A percentile compares a stretch with the other conserved stretches of the same genome.
These are phyloP conservation scores for Coemansia sp. DNA, from an alignment of 192 early-diverging fungal species.

Conservation along the genomic window DNA sequence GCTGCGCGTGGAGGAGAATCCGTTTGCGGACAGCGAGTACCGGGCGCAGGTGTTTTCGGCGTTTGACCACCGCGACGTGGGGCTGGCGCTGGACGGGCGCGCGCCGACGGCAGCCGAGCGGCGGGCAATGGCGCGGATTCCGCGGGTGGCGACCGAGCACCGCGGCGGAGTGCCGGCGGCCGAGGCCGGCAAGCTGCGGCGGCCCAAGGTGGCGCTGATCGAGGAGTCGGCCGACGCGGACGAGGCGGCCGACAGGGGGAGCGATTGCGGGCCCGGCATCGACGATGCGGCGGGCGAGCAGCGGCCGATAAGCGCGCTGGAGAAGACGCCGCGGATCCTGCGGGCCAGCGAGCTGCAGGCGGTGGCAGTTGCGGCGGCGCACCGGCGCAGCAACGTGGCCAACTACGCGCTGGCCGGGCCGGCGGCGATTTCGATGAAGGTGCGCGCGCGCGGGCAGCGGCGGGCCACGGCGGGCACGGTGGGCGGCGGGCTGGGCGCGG, in stretches of 20 bases:
- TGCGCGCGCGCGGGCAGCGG: constrained; percentile 8
- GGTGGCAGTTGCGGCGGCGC: constrained; percentile 20
- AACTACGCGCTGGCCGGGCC: constrained; percentile 1
- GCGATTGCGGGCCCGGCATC: neutral
- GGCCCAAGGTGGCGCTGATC: constrained; percentile 44
- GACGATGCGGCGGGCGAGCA: neutral
- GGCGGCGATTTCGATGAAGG: constrained; percentile 15
- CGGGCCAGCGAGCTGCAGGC: constrained; percentile 46
- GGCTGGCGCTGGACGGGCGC: constrained; percentile 30
- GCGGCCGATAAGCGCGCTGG: neutral
- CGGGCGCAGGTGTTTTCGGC: constrained; percentile 42
- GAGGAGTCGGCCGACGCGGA: constrained; percentile 35
- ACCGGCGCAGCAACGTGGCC: constrained; percentile 21
- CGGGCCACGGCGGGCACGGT: constrained; percentile 33
- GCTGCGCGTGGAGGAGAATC: constrained; percentile 33
- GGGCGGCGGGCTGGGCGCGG: neutral
- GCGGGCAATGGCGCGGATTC: constrained; percentile 40
- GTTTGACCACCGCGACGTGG: constrained; percentile 43
- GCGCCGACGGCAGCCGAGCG: constrained; percentile 31
- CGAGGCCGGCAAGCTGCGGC: constrained; percentile 11
- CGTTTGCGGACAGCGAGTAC: constrained; percentile 21
- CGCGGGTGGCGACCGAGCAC: constrained; percentile 42
- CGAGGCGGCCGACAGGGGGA: neutral
- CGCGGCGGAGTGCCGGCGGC: neutral
- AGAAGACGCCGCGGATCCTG: constrained; percentile 29